Evolutionary conservation across 768 basidiomycete species (phyloP).

Genomic region (Ramaria rubella): DNA sequence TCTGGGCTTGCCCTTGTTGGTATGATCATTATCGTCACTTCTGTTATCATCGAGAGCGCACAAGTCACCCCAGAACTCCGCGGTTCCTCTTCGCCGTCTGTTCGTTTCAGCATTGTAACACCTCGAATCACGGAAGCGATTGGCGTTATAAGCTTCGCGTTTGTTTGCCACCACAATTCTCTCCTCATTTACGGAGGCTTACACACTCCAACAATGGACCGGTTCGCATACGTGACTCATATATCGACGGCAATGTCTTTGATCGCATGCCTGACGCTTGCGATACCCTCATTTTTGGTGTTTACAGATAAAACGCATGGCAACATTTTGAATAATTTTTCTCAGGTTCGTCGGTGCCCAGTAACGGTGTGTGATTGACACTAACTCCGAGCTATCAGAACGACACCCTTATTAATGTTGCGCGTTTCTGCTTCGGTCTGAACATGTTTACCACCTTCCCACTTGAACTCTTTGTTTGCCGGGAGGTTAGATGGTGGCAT

Average conservation of each 20-base stretch:
- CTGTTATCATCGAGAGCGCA: slow-evolving; percentile 79
- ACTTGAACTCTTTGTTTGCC: slow-evolving; percentile 92
- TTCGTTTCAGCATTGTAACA: slow-evolving; percentile 68
- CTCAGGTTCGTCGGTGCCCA: slow-evolving; percentile 43
- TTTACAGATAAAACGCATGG: slow-evolving; percentile 91
- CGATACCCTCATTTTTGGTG: slow-evolving; percentile 77
- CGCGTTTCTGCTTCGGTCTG: slow-evolving; percentile 86
- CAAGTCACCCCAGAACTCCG: slow-evolving; percentile 65
- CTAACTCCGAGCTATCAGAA: slow-evolving; percentile 33
- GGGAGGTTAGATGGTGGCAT: slow-evolving; percentile 55
- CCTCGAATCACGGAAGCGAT: slow-evolving; percentile 91
- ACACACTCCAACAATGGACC: slow-evolving; percentile 87
- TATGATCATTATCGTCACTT: slow-evolving; percentile 88
- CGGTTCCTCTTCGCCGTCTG: slow-evolving; percentile 54
- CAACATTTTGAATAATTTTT: slow-evolving; percentile 97
- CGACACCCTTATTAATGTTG: slow-evolving; percentile 90
- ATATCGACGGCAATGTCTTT: slow-evolving; percentile 82
- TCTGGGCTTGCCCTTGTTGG: slow-evolving; percentile 86
- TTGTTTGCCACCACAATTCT: slow-evolving; percentile 97
- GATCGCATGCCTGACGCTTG: slow-evolving; percentile 77
- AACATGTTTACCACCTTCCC: slow-evolving; percentile 99
- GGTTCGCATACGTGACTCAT: slow-evolving; percentile 90
- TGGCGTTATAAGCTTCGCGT: slow-evolving; percentile 95
- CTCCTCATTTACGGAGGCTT: slow-evolving; percentile 93
- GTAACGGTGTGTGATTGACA: neutral